phyloP scores from a whole-genome alignment of 2,329 filamentous ascomycete species.

The Mycosphaerella sp. region DNA sequence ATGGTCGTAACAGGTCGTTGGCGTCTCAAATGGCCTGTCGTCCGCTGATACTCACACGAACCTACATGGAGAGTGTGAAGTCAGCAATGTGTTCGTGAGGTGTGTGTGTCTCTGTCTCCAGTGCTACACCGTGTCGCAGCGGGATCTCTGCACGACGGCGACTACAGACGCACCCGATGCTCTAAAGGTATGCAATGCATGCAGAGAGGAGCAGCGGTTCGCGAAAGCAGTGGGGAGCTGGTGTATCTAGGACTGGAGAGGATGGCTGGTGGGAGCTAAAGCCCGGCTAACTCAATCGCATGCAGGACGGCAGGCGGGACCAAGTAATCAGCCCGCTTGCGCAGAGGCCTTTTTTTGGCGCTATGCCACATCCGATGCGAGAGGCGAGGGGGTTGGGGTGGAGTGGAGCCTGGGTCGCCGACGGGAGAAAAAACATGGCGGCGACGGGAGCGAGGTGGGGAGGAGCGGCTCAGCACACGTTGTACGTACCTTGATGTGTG shows the following conservation, averaged over 20 bases:
- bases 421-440: conserved; percentile 3
- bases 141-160: conserved; percentile 29
- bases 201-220: conserved; percentile 28
- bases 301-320: conserved; percentile 18
- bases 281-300: conserved; percentile 12
- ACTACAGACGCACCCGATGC: conserved; percentile 32
- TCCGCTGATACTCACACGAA: conserved; percentile 26
- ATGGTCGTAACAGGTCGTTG: conserved; percentile 33
- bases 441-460: background rate
- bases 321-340: conserved; percentile 14
- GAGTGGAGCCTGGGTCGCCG: conserved; percentile 13
- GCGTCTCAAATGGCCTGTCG: conserved; percentile 25
- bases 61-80: conserved; percentile 14
- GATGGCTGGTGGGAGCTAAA: conserved; percentile 28
- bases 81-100: conserved; percentile 15
- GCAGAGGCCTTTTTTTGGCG: conserved; percentile 7
- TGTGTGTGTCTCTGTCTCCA: conserved; percentile 5
- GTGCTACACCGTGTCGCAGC: conserved; percentile 18
- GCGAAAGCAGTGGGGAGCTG: conserved; percentile 27
- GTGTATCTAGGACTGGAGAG: conserved; percentile 25
- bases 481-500: conserved; percentile 10
- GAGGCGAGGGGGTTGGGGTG: conserved; percentile 19
- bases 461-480: background rate
- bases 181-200: conserved; percentile 35
- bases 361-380: conserved; percentile 16